phyloP scores from a whole-genome alignment of 495 filamentous ascomycete genomes.

The Daldinia childiae region DNA sequence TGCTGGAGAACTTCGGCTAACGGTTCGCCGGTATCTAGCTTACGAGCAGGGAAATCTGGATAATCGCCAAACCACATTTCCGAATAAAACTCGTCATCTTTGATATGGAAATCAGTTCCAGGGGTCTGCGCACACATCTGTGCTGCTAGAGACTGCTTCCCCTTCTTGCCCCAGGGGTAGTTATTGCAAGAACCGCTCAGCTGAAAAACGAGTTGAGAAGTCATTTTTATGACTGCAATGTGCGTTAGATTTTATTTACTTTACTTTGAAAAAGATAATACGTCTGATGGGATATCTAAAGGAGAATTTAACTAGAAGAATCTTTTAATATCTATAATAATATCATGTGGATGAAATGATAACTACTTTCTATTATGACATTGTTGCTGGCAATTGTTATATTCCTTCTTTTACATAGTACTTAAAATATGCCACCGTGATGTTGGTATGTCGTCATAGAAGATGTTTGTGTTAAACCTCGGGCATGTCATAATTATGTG shows the following conservation, averaged over 20 bases:
- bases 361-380: neutral
- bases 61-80: slow-evolving; percentile 88
- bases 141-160: slow-evolving; percentile 74
- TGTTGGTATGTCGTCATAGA: slow-evolving; percentile 39
- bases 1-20: slow-evolving; percentile 72
- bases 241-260: neutral
- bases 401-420: neutral
- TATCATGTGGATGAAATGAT: neutral
- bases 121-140: slow-evolving; percentile 74
- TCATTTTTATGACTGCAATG: slow-evolving; percentile 24
- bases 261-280: neutral
- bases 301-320: no score
- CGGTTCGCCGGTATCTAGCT: slow-evolving; percentile 68
- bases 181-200: slow-evolving; percentile 63
- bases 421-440: slow-evolving; percentile 13
- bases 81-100: slow-evolving; percentile 70
- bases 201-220: slow-evolving; percentile 55
- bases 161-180: slow-evolving; percentile 75
- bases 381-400: neutral
- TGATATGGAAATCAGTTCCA: slow-evolving; percentile 71
- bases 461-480: slow-evolving; percentile 12
- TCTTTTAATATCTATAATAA: neutral
- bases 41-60: slow-evolving; percentile 71
- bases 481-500: slow-evolving; percentile 30
- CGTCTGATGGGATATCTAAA: neutral